A percentile compares a stretch with the other conserved stretches of the same genome.
These are phyloP conservation scores for Claviceps monticola DNA, from an alignment of 2,329 filamentous ascomycete genomes.

Conservation along the genomic window DNA sequence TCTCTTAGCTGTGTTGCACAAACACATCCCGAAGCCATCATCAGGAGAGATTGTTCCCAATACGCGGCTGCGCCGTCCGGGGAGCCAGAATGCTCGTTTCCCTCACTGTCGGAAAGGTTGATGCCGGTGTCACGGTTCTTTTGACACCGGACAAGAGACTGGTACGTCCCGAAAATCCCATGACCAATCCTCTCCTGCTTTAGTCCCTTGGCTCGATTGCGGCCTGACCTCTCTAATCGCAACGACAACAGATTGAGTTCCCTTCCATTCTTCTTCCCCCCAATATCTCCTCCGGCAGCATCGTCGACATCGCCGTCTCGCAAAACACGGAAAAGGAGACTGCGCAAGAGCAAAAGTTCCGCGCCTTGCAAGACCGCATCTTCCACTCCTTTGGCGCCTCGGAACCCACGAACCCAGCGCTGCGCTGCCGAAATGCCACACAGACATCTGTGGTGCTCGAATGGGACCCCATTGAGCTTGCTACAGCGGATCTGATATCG, in stretches of 20 bases:
- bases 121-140: conserved; percentile 93
- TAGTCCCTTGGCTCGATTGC: too few relatives aligned
- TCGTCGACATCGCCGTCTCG: conserved; percentile 91
- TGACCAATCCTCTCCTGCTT: background rate
- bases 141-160: conserved; percentile 93
- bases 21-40: background rate
- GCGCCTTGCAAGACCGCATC: conserved; percentile 78
- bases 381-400: conserved; percentile 71
- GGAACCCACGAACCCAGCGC: conserved; percentile 60
- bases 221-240: background rate
- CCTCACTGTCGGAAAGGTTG: conserved; percentile 96
- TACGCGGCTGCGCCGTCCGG: background rate
- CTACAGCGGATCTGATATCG: conserved; percentile 80
- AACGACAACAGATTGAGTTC: conserved; percentile 72
- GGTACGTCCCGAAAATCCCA: conserved; percentile 32
- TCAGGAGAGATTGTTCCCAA: background rate
- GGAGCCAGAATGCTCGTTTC: conserved; percentile 72
- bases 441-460: conserved; percentile 97
- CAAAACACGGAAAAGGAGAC: conserved; percentile 73
- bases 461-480: conserved; percentile 90
- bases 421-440: conserved; percentile 91
- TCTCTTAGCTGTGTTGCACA: background rate
- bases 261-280: conserved; percentile 91
- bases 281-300: conserved; percentile 89
- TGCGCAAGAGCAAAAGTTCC: conserved; percentile 61